Percentiles rank a stretch among this genome's conserved stretches.
phyloP scores from a whole-genome alignment of 2,329 filamentous ascomycete genomes.

The Penicillium sp. region DNA sequence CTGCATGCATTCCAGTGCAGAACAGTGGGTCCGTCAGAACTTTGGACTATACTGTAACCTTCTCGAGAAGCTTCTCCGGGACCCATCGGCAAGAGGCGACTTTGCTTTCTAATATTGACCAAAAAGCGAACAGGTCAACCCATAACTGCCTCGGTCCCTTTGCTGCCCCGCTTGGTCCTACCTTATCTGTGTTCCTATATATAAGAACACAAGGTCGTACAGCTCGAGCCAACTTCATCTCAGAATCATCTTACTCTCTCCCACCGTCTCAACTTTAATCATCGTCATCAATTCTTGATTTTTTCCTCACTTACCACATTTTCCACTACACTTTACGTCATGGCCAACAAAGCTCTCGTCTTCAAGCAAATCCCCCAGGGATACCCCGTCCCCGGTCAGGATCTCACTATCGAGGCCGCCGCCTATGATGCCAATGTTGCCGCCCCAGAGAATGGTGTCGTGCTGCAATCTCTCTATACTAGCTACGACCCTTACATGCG shows the following conservation, averaged over 20 bases:
- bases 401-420: slow-evolving; percentile 69
- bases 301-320: slow-evolving; percentile 2
- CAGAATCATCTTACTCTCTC: neutral
- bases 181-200: neutral
- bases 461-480: slow-evolving; percentile 70
- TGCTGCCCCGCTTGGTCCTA: slow-evolving; percentile 23
- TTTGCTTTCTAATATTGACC: slow-evolving; percentile 27
- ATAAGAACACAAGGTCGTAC: slow-evolving; percentile 14
- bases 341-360: slow-evolving; percentile 72
- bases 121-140: slow-evolving; percentile 6
- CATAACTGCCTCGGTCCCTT: slow-evolving; percentile 23
- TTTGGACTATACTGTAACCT: slow-evolving; percentile 17
- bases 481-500: slow-evolving; percentile 87
- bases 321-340: slow-evolving; percentile 21
- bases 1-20: neutral
- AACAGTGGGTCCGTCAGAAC: slow-evolving; percentile 20
- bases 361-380: slow-evolving; percentile 72
- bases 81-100: slow-evolving; percentile 11
- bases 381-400: slow-evolving; percentile 70
- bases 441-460: slow-evolving; percentile 68
- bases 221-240: neutral
- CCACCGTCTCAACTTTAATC: neutral
- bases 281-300: no score
- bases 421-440: slow-evolving; percentile 65
- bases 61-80: slow-evolving; percentile 34